Evolutionary conservation across 305 asterid genomes (phyloP).

Genomic region (Withania somnifera): DNA sequence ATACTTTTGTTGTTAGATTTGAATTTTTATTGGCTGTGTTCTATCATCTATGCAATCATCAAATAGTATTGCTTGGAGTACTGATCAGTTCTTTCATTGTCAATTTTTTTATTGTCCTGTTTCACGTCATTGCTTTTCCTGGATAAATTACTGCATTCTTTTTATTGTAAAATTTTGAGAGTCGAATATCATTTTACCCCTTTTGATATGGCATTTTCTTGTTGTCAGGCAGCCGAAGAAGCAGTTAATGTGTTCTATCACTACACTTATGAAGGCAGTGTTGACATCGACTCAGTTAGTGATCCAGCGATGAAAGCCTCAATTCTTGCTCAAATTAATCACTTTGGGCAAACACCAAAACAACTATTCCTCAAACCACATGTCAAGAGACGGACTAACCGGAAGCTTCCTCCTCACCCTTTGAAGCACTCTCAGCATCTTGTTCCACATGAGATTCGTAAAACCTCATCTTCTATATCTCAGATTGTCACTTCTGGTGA

Average conservation of each 20-base stretch:
- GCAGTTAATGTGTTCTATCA: constrained; percentile 98
- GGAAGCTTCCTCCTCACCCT: constrained; percentile 70
- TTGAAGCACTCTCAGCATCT: constrained; percentile 61
- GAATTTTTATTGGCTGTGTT: not conserved
- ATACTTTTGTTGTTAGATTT: not conserved
- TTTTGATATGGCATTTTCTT: not conserved
- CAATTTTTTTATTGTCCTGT: not conserved
- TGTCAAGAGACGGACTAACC: constrained; percentile 75
- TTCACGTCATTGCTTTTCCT: not conserved
- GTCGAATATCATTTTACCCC: not conserved
- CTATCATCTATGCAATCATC: not conserved
- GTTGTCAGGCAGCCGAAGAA: constrained; percentile 90
- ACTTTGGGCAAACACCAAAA: constrained; percentile 98
- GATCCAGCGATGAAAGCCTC: constrained; percentile 99
- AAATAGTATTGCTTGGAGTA: not conserved
- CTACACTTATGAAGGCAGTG: constrained; percentile 98
- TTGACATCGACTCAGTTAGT: constrained; percentile 86
- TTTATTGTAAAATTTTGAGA: not conserved
- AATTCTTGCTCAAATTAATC: constrained; percentile 94
- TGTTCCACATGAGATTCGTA: constrained; percentile 75
- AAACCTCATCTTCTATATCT: constrained; percentile 61
- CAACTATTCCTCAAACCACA: constrained; percentile 87
- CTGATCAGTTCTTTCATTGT: not conserved
- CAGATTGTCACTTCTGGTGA: constrained; percentile 64
- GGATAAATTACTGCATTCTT: not conserved